These are phyloP conservation scores for Cercospora zeae-maydis DNA, from an alignment of 2,329 filamentous ascomycete genomes.

Conservation along the genomic window DNA sequence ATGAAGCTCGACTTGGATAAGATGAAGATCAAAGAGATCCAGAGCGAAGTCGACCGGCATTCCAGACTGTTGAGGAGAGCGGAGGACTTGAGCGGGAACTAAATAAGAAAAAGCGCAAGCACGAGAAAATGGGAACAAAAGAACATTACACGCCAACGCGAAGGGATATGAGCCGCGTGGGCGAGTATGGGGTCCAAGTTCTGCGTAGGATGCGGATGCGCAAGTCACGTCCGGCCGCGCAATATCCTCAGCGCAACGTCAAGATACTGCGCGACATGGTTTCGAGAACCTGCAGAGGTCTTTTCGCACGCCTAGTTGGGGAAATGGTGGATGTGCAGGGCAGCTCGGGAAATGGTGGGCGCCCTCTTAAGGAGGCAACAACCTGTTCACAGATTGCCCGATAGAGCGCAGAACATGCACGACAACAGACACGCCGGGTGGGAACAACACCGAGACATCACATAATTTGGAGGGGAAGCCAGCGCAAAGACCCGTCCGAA, in stretches of 20 bases:
- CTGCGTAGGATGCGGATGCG: not conserved
- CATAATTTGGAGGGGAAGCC: not conserved
- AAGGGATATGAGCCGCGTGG: not conserved
- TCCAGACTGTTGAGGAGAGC: conserved; percentile 77
- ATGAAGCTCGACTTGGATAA: conserved; percentile 77
- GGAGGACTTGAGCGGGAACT: conserved; percentile 63
- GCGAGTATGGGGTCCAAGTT: not conserved
- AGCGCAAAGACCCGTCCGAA: not conserved
- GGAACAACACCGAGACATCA: not conserved
- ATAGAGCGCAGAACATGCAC: not conserved
- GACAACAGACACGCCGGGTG: not conserved
- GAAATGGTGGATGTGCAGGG: not conserved
- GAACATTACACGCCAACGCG: not conserved
- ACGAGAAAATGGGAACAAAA: not conserved
- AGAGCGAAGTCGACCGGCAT: conserved; percentile 87
- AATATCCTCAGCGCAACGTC: not conserved
- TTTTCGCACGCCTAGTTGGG: not conserved
- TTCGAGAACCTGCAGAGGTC: not conserved
- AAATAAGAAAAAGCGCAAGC: not conserved
- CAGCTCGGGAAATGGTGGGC: not conserved
- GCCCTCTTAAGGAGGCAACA: not conserved
- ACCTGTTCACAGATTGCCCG: not conserved
- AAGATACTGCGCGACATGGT: too few species aligned
- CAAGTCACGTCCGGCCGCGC: not conserved
- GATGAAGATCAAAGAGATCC: conserved; percentile 77